Evolutionary conservation across 371 early-diverging fungal species (phyloP), one percentile per base, ranked within the genome.

Genomic region (Entomophthora muscae): DNA sequence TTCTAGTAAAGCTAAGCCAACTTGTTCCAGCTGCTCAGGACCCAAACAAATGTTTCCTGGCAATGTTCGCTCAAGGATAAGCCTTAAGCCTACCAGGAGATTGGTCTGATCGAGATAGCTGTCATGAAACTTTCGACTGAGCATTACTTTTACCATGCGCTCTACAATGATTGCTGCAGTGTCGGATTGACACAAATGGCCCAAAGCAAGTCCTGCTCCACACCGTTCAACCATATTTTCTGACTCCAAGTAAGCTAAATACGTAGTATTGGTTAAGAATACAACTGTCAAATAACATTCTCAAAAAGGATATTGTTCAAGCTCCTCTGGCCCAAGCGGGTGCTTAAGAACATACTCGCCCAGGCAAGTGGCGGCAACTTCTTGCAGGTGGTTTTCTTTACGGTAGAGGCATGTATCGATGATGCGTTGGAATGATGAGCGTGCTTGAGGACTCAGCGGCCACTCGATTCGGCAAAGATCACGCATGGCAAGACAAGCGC

Each of bases 401-500:
- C 42, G 42, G 17, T 42, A 42, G 42, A 42, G 42, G 42, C 42
- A 42, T 17, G 42, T 42, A 42, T 54, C 27, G 22, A 54, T 22
- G 55, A 54, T 54, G 21, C 27, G 23, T 5, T 26, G 13, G 23
- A 21, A 54, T 12, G 21, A 3, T 26, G 55, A 12, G 7, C 21
- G 55, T 21, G 21, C 23, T 7, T 12, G 55, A 7, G 5, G 55
- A 26, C 27, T 21, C 21, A 54, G 5, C 23, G 75, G 75, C 64
- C 80, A 68, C 3, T 67, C 32, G 1, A 75, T 70, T 17, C 67
- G 63, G 1, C 76, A 68, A 2, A 83, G 67, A 65, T 74, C 69
- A n/a, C 70, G 71, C 22, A 83, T 72, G 7, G 86, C 67, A 7
- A 75, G 77, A 55, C 81, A 81, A 0, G 71, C 68, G 0, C 75